A percentile compares a stretch with the other conserved stretches of the same genome.
Evolutionary conservation across 1,139 yeast genomes (phyloP).

Genomic region (Taphrina pruni): DNA sequence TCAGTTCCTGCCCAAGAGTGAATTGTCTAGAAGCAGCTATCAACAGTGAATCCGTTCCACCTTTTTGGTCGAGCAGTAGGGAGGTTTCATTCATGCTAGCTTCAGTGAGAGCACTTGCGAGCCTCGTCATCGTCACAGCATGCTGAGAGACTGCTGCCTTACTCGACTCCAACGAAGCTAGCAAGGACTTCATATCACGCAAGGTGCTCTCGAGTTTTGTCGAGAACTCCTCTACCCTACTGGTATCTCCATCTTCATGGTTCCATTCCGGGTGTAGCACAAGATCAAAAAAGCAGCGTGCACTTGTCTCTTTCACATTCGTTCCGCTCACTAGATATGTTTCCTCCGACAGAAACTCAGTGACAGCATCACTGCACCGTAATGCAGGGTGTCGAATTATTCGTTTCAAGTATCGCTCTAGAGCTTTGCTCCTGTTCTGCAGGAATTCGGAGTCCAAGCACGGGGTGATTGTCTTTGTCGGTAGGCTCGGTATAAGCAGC

Average conservation of each 20-base stretch:
- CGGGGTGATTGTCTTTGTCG: background rate
- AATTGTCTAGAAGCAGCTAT: background rate
- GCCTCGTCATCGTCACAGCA: constrained; percentile 8
- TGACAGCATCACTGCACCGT: constrained; percentile 10
- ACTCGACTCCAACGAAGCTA: background rate
- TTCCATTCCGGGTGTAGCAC: constrained; percentile 24
- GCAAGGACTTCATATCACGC: background rate
- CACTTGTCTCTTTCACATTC: background rate
- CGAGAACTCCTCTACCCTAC: constrained; percentile 3
- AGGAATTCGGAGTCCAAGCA: background rate
- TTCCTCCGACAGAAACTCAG: constrained; percentile 5
- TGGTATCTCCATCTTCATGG: constrained; percentile 8
- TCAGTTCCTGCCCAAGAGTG: background rate
- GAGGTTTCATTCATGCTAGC: constrained; percentile 1
- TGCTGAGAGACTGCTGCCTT: background rate
- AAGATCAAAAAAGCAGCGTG: constrained; percentile 2
- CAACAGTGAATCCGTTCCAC: background rate
- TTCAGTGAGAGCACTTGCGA: constrained; percentile 3
- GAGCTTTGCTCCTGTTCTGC: background rate
- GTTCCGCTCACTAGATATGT: background rate
- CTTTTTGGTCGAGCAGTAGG: background rate
- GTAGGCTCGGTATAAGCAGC: constrained; percentile 3
- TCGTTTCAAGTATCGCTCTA: constrained; percentile 2
- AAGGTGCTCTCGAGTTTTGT: background rate
- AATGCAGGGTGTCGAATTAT: constrained; percentile 10